phyloP scores from a whole-genome alignment of 345 rosid genomes.

The Laguncularia racemosa region DNA sequence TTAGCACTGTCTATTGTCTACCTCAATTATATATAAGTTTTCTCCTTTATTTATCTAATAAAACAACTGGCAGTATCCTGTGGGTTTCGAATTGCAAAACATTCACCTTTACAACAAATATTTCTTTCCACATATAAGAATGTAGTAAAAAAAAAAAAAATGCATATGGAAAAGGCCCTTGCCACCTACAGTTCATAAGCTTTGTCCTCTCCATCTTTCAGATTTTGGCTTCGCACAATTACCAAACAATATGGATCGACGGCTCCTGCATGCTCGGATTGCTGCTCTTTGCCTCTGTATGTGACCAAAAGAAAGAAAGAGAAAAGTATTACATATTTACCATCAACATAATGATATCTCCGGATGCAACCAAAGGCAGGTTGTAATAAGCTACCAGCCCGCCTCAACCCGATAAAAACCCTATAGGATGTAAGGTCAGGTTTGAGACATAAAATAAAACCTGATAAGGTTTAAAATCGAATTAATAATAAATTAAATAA shows the following conservation, averaged over 20 bases:
- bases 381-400: too few species aligned
- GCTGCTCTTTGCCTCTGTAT: conserved; percentile 48
- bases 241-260: conserved; percentile 56
- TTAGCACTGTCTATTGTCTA: too few species aligned
- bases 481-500: too few species aligned
- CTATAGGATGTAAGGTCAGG: too few species aligned
- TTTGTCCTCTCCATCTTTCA: conserved; percentile 41
- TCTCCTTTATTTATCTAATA: too few species aligned
- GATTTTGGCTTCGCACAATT: conserved; percentile 61
- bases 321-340: neutral
- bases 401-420: too few species aligned
- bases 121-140: neutral
- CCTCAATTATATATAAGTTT: too few species aligned
- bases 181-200: conserved; percentile 9
- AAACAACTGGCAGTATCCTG: too few species aligned
- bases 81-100: neutral
- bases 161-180: neutral
- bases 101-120: conserved; percentile 8
- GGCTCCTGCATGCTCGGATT: conserved; percentile 28
- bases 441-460: too few species aligned
- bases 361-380: too few species aligned
- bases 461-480: too few species aligned
- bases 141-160: neutral
- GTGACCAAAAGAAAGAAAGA: neutral
- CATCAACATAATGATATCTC: neutral